These are phyloP conservation scores for Sporisorium iseilematis-ciliati DNA, from an alignment of 1,284 basidiomycete species.

Conservation along the genomic window DNA sequence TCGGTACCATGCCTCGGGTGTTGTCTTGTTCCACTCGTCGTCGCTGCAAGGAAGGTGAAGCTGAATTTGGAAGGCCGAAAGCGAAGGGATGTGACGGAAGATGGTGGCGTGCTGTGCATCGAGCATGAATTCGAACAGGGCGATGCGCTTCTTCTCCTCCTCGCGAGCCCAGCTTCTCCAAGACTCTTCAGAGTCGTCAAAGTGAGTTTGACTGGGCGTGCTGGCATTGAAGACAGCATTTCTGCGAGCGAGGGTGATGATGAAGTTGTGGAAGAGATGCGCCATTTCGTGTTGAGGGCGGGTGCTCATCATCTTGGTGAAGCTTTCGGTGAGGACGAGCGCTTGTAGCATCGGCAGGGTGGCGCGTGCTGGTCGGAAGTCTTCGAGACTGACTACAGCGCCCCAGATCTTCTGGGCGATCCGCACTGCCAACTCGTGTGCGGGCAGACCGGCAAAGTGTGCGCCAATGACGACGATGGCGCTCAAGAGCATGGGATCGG, in stretches of 20 bases:
- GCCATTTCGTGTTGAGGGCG: constrained; percentile 61
- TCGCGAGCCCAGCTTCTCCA: constrained; percentile 59
- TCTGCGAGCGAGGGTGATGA: constrained; percentile 56
- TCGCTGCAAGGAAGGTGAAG: constrained; percentile 54
- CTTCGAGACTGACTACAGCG: constrained; percentile 56
- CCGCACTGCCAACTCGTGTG: constrained; percentile 53
- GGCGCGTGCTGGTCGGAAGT: constrained; percentile 57
- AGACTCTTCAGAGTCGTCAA: constrained; percentile 44
- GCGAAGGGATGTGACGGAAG: constrained; percentile 58
- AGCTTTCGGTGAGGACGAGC: constrained; percentile 56
- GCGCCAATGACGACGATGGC: constrained; percentile 59
- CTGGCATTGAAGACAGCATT: constrained; percentile 59
- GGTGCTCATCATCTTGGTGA: constrained; percentile 59
- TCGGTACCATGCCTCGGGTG: constrained; percentile 49
- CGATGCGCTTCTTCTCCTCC: constrained; percentile 62
- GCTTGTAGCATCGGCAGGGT: constrained; percentile 59
- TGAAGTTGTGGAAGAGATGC: constrained; percentile 63
- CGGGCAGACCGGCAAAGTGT: constrained; percentile 56
- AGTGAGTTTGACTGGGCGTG: constrained; percentile 27
- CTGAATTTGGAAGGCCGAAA: constrained; percentile 56
- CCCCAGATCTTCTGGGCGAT: constrained; percentile 61
- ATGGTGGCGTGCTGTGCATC: constrained; percentile 57
- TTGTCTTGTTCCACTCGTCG: constrained; percentile 53
- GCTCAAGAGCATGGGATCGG: constrained; percentile 56
- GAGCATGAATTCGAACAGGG: constrained; percentile 56